A percentile compares a stretch with the other conserved stretches of the same genome.
phyloP scores from a whole-genome alignment of 257 asterid species.

The Primulina huaijiensis region DNA sequence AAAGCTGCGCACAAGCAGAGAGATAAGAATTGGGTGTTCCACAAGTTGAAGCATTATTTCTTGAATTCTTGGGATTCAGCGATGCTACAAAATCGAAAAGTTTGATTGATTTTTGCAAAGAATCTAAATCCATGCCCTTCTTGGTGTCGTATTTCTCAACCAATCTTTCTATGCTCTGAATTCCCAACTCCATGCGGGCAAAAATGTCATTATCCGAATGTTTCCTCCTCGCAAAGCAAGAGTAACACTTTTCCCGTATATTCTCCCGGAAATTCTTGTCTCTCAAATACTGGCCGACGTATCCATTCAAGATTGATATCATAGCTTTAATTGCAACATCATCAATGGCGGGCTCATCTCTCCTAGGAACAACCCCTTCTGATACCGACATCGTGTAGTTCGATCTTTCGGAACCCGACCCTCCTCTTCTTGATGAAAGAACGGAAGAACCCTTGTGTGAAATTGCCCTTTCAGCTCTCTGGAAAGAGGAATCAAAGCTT shows the following conservation, averaged over 20 bases:
- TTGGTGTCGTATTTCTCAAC: constrained; percentile 33
- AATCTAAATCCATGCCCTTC: constrained; percentile 41
- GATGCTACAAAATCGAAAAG: constrained; percentile 45
- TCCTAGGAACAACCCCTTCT: constrained; percentile 25
- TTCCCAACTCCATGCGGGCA: constrained; percentile 45
- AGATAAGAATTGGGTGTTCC: constrained; percentile 35
- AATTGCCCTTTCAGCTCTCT: constrained; percentile 14
- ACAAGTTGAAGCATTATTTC: constrained; percentile 22
- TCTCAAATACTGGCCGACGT: constrained; percentile 45
- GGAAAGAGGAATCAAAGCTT: constrained; percentile 41
- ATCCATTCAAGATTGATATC: constrained; percentile 58
- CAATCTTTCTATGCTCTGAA: constrained; percentile 50
- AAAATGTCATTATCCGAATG: constrained; percentile 32
- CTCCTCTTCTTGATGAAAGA: constrained; percentile 34
- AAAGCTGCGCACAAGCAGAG: constrained; percentile 69
- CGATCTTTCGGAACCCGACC: constrained; percentile 42
- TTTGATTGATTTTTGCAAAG: constrained; percentile 46
- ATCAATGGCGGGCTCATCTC: constrained; percentile 58
- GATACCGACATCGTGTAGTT: constrained; percentile 17
- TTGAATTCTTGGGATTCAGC: constrained; percentile 27
- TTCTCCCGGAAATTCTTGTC: constrained; percentile 40
- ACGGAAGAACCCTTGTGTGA: neutral
- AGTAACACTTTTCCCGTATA: constrained; percentile 44
- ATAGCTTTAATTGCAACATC: constrained; percentile 65
- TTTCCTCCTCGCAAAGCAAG: constrained; percentile 34